phyloP scores from a whole-genome alignment of 108 stramenopile genomes.

The Skeletonema marinoi region DNA sequence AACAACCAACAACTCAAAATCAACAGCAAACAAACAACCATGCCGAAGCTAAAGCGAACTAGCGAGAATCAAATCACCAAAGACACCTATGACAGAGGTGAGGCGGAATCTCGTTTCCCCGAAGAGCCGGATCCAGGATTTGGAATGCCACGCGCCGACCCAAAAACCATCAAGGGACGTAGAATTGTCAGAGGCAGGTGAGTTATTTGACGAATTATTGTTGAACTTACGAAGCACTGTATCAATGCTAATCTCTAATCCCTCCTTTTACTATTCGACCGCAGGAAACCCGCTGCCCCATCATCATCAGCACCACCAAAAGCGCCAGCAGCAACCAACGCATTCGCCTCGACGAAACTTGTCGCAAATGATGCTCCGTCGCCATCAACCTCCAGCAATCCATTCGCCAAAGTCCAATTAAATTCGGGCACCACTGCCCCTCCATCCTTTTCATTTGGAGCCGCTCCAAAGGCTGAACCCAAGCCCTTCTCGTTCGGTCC shows the following conservation, averaged over 20 bases:
- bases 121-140: conserved; percentile 36
- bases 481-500: not conserved
- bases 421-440: not conserved
- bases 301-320: conserved; percentile 7
- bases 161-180: conserved; percentile 24
- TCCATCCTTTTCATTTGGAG: not conserved
- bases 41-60: conserved; percentile 24
- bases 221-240: not conserved
- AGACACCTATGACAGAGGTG: conserved; percentile 17
- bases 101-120: conserved; percentile 19
- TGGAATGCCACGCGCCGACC: conserved; percentile 28
- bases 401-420: not conserved
- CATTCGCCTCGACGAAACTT: conserved; percentile 8
- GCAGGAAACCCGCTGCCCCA: not conserved
- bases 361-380: not conserved
- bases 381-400: not conserved
- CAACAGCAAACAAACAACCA: not conserved
- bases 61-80: conserved; percentile 31
- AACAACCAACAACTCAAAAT: too few relatives aligned
- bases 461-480: not conserved
- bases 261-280: not conserved
- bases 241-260: not conserved
- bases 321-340: conserved; percentile 7
- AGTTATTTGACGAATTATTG: conserved; percentile 1
- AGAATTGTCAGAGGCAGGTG: conserved; percentile 38